Evolutionary conservation across 805 yeast species (phyloP).

Genomic region (Hanseniaspora valbyensis): DNA sequence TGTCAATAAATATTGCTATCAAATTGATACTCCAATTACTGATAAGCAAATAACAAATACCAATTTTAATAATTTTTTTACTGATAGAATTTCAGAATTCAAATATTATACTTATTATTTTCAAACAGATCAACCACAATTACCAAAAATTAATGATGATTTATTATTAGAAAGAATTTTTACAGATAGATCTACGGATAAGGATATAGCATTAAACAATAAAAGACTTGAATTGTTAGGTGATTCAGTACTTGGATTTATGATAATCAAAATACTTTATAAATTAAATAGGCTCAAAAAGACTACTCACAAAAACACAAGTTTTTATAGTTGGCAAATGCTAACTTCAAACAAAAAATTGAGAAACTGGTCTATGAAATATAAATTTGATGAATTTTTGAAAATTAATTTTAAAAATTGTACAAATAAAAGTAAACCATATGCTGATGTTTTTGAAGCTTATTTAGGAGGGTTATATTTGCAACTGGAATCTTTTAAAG

Average conservation of each 20-base stretch:
- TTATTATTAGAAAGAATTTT: slow-evolving; percentile 58
- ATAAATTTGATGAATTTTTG: slow-evolving; percentile 52
- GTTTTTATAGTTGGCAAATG: slow-evolving; percentile 56
- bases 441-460: slow-evolving; percentile 89
- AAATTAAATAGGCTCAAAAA: slow-evolving; percentile 40
- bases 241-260: slow-evolving; percentile 64
- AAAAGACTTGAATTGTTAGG: slow-evolving; percentile 86
- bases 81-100: neutral
- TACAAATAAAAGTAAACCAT: slow-evolving; percentile 47
- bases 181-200: slow-evolving; percentile 62
- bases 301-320: slow-evolving; percentile 62
- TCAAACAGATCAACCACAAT: slow-evolving; percentile 34
- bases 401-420: slow-evolving; percentile 31
- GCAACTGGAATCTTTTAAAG: no score
- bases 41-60: no score
- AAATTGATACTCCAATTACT: no score
- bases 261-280: slow-evolving; percentile 56
- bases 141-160: slow-evolving; percentile 56
- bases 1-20: no score
- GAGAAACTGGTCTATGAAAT: slow-evolving; percentile 54
- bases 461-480: slow-evolving; percentile 66
- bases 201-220: slow-evolving; percentile 55
- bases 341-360: slow-evolving; percentile 64
- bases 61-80: no score
- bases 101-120: no score